Conservation (phyloP, 495 filamentous ascomycete species). For the Neurospora tetrasperma region DNA sequence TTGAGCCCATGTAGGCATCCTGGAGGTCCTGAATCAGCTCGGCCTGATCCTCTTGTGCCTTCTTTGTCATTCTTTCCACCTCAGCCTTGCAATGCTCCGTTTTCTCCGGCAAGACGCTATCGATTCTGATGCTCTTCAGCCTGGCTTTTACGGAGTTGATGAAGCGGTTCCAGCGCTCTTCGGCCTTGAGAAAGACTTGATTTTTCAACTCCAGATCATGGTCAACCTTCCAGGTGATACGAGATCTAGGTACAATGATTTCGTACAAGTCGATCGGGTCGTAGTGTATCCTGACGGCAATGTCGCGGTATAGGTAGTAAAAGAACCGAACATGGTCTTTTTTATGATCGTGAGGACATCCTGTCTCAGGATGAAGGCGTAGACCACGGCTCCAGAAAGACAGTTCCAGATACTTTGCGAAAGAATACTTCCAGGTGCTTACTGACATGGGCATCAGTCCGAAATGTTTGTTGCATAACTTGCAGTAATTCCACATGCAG, state of each 20-base stretch:
- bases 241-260: slow-evolving; percentile 80
- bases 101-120: slow-evolving; percentile 82
- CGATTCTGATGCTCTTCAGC: slow-evolving; percentile 76
- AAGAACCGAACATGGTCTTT: slow-evolving; percentile 88
- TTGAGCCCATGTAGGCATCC: slow-evolving; percentile 81
- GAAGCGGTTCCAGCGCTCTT: slow-evolving; percentile 74
- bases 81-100: slow-evolving; percentile 68
- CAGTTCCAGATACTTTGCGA: slow-evolving; percentile 93
- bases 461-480: slow-evolving; percentile 80
- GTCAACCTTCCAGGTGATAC: slow-evolving; percentile 95
- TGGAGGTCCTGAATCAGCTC: slow-evolving; percentile 67
- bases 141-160: slow-evolving; percentile 75
- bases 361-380: slow-evolving; percentile 62
- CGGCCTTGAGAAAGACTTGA: slow-evolving; percentile 68
- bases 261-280: slow-evolving; percentile 89
- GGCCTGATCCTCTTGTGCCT: slow-evolving; percentile 69
- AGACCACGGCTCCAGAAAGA: slow-evolving; percentile 89
- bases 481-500: slow-evolving; percentile 96
- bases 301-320: slow-evolving; percentile 67
- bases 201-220: slow-evolving; percentile 87
- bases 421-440: slow-evolving; percentile 96
- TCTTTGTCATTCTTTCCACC: slow-evolving; percentile 62
- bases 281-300: slow-evolving; percentile 73
- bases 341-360: slow-evolving; percentile 85
- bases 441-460: slow-evolving; percentile 88